phyloP scores from a whole-genome alignment of 768 basidiomycete species.

The Serendipita sp. region DNA sequence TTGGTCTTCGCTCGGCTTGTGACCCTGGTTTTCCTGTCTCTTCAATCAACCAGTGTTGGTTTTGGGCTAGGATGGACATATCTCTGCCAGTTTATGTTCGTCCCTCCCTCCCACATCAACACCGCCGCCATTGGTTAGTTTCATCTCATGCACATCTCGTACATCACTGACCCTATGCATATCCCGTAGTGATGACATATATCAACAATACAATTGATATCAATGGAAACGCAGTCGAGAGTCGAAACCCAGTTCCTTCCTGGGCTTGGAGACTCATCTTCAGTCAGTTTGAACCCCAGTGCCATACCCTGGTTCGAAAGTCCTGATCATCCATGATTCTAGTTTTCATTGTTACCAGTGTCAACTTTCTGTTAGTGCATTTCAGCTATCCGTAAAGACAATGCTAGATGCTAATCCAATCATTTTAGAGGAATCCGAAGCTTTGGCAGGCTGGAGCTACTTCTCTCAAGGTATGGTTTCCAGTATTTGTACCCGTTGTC shows the following conservation, averaged over 20 bases:
- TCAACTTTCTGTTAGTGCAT: slow-evolving; percentile 2
- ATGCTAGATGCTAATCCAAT: neutral
- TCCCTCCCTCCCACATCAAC: neutral
- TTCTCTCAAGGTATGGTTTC: neutral
- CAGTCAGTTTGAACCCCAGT: neutral
- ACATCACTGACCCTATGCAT: neutral
- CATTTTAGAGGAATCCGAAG: neutral
- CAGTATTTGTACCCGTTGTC: neutral
- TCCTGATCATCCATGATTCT: neutral
- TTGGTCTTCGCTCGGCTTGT: no score
- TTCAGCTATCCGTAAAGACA: neutral
- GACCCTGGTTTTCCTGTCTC: neutral
- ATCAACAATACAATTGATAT: neutral
- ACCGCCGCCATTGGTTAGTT: neutral
- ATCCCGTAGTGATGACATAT: neutral
- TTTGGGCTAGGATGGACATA: neutral
- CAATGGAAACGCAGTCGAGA: neutral
- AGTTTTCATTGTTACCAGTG: neutral
- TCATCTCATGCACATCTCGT: neutral
- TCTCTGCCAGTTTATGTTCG: slow-evolving; percentile 1
- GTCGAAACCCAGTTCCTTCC: neutral
- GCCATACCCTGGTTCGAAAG: no score
- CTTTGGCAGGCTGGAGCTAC: neutral
- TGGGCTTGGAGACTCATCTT: neutral
- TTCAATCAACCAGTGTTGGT: neutral